Evolutionary conservation across 2,329 filamentous ascomycete species (phyloP).

Genomic region (Colletotrichum higginsianum): DNA sequence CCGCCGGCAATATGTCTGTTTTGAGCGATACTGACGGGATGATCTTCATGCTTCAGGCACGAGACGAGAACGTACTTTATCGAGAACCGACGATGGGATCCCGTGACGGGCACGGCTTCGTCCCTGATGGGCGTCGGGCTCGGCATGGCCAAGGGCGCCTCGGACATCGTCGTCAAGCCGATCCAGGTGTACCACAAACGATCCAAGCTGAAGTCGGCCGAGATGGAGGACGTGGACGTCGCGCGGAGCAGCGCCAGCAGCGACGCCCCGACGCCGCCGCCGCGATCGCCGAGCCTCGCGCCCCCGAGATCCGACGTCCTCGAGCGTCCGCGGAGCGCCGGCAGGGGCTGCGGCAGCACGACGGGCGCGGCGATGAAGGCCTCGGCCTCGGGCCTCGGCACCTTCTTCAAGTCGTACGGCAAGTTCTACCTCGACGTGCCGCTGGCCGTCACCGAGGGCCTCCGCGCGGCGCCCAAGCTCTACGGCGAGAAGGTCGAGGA

Average conservation of each 20-base stretch:
- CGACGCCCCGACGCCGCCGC: not conserved
- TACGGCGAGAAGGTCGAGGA: constrained; percentile 57
- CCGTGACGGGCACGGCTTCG: constrained; percentile 47
- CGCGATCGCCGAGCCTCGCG: constrained; percentile 5
- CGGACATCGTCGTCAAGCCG: constrained; percentile 44
- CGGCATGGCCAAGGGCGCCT: constrained; percentile 38
- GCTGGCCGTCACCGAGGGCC: constrained; percentile 65
- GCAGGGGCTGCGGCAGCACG: constrained; percentile 11
- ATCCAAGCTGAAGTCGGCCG: constrained; percentile 7
- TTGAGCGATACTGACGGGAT: not conserved
- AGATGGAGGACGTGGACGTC: constrained; percentile 6
- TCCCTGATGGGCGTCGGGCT: constrained; percentile 35
- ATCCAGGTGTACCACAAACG: constrained; percentile 35
- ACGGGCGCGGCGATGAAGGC: constrained; percentile 32
- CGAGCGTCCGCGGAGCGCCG: constrained; percentile 11
- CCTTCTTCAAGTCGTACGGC: constrained; percentile 55
- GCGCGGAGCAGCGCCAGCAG: constrained; percentile 9
- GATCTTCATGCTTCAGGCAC: constrained; percentile 50
- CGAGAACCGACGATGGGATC: constrained; percentile 53
- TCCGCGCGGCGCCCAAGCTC: constrained; percentile 67
- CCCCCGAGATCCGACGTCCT: constrained; percentile 11
- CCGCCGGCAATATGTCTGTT: not conserved
- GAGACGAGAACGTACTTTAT: constrained; percentile 55
- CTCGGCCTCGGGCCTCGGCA: constrained; percentile 48
- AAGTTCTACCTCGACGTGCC: constrained; percentile 61